Evolutionary conservation across 1,139 yeast species (phyloP), one percentile per base, ranked within the genome.

Genomic region (Entelexis paramagnoliae): DNA sequence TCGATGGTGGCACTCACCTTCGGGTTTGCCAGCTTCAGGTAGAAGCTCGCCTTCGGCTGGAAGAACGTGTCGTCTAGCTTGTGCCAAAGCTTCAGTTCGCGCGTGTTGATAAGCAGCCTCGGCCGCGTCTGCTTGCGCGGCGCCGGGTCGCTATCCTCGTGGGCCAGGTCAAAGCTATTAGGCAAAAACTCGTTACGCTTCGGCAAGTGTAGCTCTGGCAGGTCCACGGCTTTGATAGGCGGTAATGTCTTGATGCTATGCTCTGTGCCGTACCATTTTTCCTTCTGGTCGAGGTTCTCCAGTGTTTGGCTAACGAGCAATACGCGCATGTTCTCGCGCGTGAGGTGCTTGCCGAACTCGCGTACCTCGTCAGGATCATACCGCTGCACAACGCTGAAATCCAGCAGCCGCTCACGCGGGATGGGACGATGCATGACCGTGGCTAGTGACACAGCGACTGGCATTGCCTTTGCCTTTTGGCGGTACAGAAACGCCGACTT

Each of bases 221-320:
- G 32, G 2, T 16, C 30, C 20, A 38, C 34, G 11, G 39, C 24
- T 19, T 17, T 9, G 16, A 55, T 14, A 9, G 14, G 2, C 2
- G 46, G 50, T 24, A 86, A 65, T 16, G 71, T 69, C 19, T 70
- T 72, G 43, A 75, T 67, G 2, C 76, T 68, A 63, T 87, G 85
- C 58, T 83, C 83, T 0, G 97, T 87, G 5, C 95, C 96, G 63
- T 91, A 91, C 96, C 96, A 89, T 61, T 78, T 73, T 66, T 91
- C 98, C 30, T 13, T 38, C 19, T 39, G 29, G 48, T 72, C 68
- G 32, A 76, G 69, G 3, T 66, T 69, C 1, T 62, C 63, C 38
- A 65, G 58, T n/a, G 58, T 55, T 51, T 67, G 67, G 38, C 68
- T 63, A 2, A 81, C 72, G 40, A 89, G 65, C 35, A 75, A 71